Evolutionary conservation across 139 green algal genomes (phyloP).

Genomic region (Chlorella sp.): DNA sequence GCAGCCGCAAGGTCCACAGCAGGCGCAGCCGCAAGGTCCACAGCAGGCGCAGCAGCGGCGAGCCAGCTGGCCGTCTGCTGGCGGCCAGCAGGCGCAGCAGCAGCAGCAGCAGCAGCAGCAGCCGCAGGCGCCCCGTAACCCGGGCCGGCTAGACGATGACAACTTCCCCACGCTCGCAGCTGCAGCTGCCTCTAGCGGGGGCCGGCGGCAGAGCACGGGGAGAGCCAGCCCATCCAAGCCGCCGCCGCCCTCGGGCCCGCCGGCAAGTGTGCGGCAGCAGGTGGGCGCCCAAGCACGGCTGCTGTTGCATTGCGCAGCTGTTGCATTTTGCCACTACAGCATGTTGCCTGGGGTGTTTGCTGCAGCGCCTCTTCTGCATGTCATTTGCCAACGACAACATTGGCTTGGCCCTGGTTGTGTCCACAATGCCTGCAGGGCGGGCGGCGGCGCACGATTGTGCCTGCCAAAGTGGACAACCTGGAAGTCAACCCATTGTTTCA

Average conservation of each 20-base stretch:
- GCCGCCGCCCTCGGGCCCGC: neutral
- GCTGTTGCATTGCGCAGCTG: no score
- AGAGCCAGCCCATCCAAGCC: neutral
- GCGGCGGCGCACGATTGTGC: slow-evolving; percentile 24
- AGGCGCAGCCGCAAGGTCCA: neutral
- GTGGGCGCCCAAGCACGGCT: neutral
- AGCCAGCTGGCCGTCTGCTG: neutral
- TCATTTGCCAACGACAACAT: neutral
- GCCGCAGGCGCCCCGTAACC: neutral
- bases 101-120: slow-evolving; percentile 4
- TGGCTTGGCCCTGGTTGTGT: neutral
- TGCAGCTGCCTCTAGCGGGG: neutral
- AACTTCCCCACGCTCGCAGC: slow-evolving; percentile 21
- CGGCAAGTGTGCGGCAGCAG: neutral
- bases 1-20: neutral
- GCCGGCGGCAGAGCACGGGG: neutral
- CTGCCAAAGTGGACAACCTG: slow-evolving; percentile 17
- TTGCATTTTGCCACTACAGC: no score
- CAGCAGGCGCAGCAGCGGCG: slow-evolving; percentile 1
- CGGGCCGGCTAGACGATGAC: neutral
- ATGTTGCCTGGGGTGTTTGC: neutral
- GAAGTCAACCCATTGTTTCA: slow-evolving; percentile 10
- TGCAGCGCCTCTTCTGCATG: neutral
- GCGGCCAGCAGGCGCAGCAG: neutral
- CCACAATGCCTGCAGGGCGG: neutral